Percentiles rank a stretch among this genome's conserved stretches.
Conservation (phyloP, 495 filamentous ascomycete species). For the Glutinoglossum americanum region DNA sequence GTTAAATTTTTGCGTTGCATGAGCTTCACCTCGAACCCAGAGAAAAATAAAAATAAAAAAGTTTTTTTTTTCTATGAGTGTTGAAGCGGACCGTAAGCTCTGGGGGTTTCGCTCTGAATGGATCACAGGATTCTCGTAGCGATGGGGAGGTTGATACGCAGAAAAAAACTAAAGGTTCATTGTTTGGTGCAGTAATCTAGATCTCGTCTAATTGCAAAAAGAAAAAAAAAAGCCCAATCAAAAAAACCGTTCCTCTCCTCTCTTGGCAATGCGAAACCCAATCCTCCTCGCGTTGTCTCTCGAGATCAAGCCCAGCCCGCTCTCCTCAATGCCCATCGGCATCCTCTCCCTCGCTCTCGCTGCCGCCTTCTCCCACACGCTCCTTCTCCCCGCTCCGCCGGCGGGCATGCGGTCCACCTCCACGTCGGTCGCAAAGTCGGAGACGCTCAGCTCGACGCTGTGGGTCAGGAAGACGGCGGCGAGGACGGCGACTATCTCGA, state of each 20-base stretch:
- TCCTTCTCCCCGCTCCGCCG: slow-evolving; percentile 20
- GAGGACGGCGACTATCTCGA: slow-evolving; percentile 49
- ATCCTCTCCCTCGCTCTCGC: slow-evolving; percentile 24
- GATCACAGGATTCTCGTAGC: too few species aligned
- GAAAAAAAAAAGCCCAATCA: too few species aligned
- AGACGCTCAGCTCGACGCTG: slow-evolving; percentile 42
- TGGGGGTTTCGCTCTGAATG: too few species aligned
- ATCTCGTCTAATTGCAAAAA: too few species aligned
- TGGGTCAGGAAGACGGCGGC: slow-evolving; percentile 41
- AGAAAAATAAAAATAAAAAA: too few species aligned
- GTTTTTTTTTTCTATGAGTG: too few species aligned
- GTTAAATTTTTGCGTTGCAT: too few species aligned
- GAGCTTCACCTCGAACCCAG: too few species aligned
- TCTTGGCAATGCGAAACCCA: slow-evolving; percentile 36
- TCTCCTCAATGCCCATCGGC: slow-evolving; percentile 19
- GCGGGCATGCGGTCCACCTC: neutral
- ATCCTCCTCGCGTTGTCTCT: slow-evolving; percentile 18
- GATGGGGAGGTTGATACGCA: too few species aligned
- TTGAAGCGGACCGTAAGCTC: too few species aligned
- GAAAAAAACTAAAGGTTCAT: too few species aligned
- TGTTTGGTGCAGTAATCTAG: too few species aligned
- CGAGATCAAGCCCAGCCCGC: neutral
- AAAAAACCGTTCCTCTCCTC: slow-evolving; percentile 33
- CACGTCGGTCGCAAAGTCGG: neutral
- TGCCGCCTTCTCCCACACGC: slow-evolving; percentile 31